Conservation (phyloP, 1,284 basidiomycete genomes). For the Leccinum subrobustum region DNA sequence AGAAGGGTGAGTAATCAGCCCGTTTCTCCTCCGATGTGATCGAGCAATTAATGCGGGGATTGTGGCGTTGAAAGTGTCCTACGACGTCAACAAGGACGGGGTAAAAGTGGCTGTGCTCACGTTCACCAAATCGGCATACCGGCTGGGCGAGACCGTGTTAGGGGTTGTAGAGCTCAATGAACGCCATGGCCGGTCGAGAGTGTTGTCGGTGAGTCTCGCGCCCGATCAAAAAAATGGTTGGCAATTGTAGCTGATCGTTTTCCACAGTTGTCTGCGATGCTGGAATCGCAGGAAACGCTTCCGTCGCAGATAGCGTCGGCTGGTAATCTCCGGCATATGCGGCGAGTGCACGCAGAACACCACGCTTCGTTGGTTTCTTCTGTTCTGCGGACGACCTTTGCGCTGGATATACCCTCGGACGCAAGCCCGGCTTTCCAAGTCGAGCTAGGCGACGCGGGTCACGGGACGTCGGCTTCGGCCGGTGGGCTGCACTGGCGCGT, state of each 20-base stretch:
- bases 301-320: constrained; percentile 53
- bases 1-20: constrained; percentile 62
- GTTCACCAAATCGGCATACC: constrained; percentile 84
- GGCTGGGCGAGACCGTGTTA: constrained; percentile 86
- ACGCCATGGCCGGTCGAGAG: constrained; percentile 53
- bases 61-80: constrained; percentile 60
- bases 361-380: constrained; percentile 72
- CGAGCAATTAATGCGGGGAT: neutral
- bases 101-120: constrained; percentile 87
- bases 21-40: neutral
- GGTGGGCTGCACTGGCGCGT: constrained; percentile 89
- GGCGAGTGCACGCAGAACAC: constrained; percentile 80
- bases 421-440: constrained; percentile 81
- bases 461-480: constrained; percentile 10
- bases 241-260: neutral
- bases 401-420: constrained; percentile 87
- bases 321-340: constrained; percentile 46
- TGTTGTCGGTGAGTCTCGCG: constrained; percentile 62
- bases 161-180: constrained; percentile 88
- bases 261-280: constrained; percentile 72
- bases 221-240: neutral
- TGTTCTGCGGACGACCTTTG: constrained; percentile 75
- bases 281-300: constrained; percentile 84
- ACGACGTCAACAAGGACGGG: constrained; percentile 90
- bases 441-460: constrained; percentile 36